These are phyloP conservation scores for Aspergillus clavatus DNA, from an alignment of 2,329 filamentous ascomycete genomes.

Conservation along the genomic window DNA sequence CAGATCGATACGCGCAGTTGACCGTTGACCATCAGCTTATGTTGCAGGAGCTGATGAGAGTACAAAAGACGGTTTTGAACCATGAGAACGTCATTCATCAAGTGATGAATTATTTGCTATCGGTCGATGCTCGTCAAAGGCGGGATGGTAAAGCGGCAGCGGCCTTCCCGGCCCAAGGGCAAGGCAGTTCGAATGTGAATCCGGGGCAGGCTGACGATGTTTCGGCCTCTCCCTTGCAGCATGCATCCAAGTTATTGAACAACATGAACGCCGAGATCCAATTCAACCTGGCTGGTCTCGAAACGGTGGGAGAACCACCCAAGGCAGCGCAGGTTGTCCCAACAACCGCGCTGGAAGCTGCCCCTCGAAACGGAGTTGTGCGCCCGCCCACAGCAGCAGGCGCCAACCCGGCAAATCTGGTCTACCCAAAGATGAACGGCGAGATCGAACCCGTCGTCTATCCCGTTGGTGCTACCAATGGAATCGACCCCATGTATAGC, in stretches of 20 bases:
- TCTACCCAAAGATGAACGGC: conserved; percentile 46
- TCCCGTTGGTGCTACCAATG: conserved; percentile 82
- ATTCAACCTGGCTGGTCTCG: conserved; percentile 59
- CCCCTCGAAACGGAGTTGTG: conserved; percentile 41
- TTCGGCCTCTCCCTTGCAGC: conserved; percentile 63
- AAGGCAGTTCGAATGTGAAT: conserved; percentile 38
- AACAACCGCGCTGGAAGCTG: conserved; percentile 53
- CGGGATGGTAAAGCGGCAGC: conserved; percentile 52
- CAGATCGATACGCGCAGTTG: conserved; percentile 79
- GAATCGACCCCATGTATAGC: conserved; percentile 90
- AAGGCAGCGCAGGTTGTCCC: conserved; percentile 53
- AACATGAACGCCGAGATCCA: conserved; percentile 63
- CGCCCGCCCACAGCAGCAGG: conserved; percentile 41
- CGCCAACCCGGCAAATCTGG: conserved; percentile 47
- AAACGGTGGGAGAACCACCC: conserved; percentile 59
- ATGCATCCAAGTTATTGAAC: conserved; percentile 61
- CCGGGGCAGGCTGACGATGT: conserved; percentile 54
- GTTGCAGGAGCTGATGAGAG: conserved; percentile 58
- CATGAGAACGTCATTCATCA: conserved; percentile 68
- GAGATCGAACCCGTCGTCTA: conserved; percentile 75
- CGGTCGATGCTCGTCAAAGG: conserved; percentile 59
- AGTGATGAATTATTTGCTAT: conserved; percentile 64
- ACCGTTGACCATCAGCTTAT: conserved; percentile 61
- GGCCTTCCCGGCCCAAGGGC: conserved; percentile 40
- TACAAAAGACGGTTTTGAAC: conserved; percentile 67